Conservation (phyloP, 106 monocot genomes). For the Dioscorea dumetorum region DNA sequence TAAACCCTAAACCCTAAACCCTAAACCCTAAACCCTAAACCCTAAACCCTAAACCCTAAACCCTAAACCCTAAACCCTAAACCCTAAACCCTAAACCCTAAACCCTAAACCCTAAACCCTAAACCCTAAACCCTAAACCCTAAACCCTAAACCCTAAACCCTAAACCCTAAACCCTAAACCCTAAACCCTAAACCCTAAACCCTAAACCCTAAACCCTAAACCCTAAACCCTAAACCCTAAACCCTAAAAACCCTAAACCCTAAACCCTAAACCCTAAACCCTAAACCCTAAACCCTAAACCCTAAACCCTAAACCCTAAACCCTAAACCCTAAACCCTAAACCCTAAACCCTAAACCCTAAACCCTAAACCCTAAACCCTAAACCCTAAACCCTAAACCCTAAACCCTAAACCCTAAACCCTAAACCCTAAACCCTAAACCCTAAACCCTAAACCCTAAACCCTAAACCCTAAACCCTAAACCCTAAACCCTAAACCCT, state of each 20-base stretch:
- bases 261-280: too few species aligned
- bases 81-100: conserved; percentile 8
- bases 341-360: conserved; percentile 10
- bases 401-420: not conserved
- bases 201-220: conserved; percentile 14
- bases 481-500: too few species aligned
- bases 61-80: conserved; percentile 9
- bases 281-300: conserved; percentile 16
- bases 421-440: not conserved
- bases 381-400: conserved; percentile 10
- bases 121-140: conserved; percentile 24
- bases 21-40: conserved; percentile 4
- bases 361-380: conserved; percentile 10
- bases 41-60: conserved; percentile 8
- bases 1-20: conserved; percentile 11
- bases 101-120: conserved; percentile 28
- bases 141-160: conserved; percentile 14
- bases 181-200: conserved; percentile 30
- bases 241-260: too few species aligned
- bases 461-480: not conserved
- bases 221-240: conserved; percentile 17
- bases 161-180: conserved; percentile 22
- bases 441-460: not conserved
- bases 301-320: conserved; percentile 9
- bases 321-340: conserved; percentile 16